Conservation (phyloP, 2,329 filamentous ascomycete genomes). For the Arthroderma sp. region DNA sequence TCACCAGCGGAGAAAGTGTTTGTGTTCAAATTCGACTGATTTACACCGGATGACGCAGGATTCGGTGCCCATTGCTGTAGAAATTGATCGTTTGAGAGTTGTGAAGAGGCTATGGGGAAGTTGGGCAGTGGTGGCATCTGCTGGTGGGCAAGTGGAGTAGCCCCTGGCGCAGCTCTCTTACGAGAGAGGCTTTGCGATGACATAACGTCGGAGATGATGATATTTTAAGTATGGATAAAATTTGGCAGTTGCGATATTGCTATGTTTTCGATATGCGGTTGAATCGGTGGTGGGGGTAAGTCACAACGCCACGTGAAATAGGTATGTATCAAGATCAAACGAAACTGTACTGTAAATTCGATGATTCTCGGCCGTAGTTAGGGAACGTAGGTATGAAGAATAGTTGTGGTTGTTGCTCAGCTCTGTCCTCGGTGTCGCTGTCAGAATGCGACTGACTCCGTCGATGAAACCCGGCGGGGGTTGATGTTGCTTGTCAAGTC, state of each 20-base stretch:
- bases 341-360: not conserved
- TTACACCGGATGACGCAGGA: conserved; percentile 21
- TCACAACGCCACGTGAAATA: not conserved
- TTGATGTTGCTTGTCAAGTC: not conserved
- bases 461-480: not conserved
- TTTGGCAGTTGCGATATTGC: not conserved
- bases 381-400: not conserved
- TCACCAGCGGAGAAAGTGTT: conserved; percentile 32
- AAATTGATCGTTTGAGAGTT: conserved; percentile 42
- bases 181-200: conserved; percentile 38
- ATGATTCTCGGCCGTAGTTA: not conserved
- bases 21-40: conserved; percentile 19
- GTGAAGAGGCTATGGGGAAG: conserved; percentile 30
- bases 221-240: not conserved
- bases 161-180: conserved; percentile 64
- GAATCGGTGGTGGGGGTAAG: not conserved
- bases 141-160: conserved; percentile 50
- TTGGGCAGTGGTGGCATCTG: conserved; percentile 41
- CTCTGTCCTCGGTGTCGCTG: not conserved
- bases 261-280: not conserved
- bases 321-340: not conserved
- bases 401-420: not conserved
- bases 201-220: conserved; percentile 18
- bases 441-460: not conserved
- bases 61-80: conserved; percentile 42